phyloP scores from a whole-genome alignment of 441 rosid species.

The Viola pubescens region DNA sequence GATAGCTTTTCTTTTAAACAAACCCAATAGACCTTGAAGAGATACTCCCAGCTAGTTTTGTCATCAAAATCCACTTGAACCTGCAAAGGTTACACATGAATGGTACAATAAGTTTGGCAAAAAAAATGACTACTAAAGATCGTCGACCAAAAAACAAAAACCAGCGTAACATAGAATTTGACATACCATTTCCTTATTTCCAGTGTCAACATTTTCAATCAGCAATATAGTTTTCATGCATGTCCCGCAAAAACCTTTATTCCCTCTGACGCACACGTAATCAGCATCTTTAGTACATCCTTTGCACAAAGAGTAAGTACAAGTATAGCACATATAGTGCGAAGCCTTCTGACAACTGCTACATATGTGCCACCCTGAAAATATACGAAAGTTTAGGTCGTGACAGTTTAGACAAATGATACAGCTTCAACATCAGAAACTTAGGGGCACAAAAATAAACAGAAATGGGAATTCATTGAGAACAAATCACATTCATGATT shows the following conservation, averaged over 20 bases:
- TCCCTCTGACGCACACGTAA: constrained; percentile 64
- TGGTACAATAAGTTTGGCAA: constrained; percentile 1
- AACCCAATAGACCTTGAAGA: constrained; percentile 92
- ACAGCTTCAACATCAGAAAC: not conserved
- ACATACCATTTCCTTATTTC: constrained; percentile 57
- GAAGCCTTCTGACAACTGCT: constrained; percentile 83
- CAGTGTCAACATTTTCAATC: constrained; percentile 56
- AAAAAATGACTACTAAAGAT: not conserved
- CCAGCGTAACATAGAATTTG: constrained; percentile 9
- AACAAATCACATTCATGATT: not conserved
- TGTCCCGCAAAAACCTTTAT: constrained; percentile 83
- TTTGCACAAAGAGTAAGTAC: constrained; percentile 94
- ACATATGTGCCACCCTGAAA: constrained; percentile 98
- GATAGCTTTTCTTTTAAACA: constrained; percentile 61
- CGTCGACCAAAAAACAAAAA: not conserved
- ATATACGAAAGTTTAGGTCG: not conserved
- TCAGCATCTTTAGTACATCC: constrained; percentile 86
- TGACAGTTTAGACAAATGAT: constrained; percentile 8
- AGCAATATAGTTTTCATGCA: constrained; percentile 90
- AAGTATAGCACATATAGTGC: constrained; percentile 89
- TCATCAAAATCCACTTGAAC: constrained; percentile 99
- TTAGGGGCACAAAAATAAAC: not conserved
- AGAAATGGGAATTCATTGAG: not conserved
- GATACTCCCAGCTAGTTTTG: constrained; percentile 97
- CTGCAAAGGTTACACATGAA: constrained; percentile 34